Conservation (phyloP, 352 stramenopile species). For the Globisporangium canariense region DNA sequence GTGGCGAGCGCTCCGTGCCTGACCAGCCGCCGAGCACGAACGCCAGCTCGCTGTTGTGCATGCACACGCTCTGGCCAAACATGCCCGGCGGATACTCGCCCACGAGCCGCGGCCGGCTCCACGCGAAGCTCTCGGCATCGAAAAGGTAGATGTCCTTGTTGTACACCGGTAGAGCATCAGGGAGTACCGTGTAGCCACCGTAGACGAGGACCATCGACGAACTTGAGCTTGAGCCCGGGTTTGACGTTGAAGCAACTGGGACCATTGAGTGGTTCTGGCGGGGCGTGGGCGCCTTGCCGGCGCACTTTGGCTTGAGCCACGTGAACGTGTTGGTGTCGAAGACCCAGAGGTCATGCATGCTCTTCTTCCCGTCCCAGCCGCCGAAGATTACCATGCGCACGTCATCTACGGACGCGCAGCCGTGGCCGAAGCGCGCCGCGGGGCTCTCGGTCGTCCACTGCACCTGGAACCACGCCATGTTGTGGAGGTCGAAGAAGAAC, state of each 20-base stretch:
- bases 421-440: conserved; percentile 68
- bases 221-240: conserved; percentile 13
- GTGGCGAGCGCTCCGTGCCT: conserved; percentile 63
- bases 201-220: conserved; percentile 52
- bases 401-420: conserved; percentile 54
- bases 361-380: conserved; percentile 80
- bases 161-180: conserved; percentile 53
- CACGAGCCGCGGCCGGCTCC: conserved; percentile 65
- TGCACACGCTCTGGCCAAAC: conserved; percentile 54
- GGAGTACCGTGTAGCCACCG: conserved; percentile 68
- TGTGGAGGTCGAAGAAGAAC: conserved; percentile 82
- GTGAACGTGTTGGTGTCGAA: conserved; percentile 72
- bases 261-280: conserved; percentile 77
- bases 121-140: conserved; percentile 47
- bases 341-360: conserved; percentile 70
- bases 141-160: conserved; percentile 76
- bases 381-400: conserved; percentile 85
- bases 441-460: conserved; percentile 85
- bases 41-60: conserved; percentile 43
- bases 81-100: conserved; percentile 64
- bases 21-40: conserved; percentile 75
- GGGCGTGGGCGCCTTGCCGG: conserved; percentile 55
- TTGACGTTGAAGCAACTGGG: conserved; percentile 19
- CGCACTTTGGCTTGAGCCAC: conserved; percentile 66
- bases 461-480: conserved; percentile 82